Conservation (phyloP, 306 rosid species). For the Fragaria vesca region DNA sequence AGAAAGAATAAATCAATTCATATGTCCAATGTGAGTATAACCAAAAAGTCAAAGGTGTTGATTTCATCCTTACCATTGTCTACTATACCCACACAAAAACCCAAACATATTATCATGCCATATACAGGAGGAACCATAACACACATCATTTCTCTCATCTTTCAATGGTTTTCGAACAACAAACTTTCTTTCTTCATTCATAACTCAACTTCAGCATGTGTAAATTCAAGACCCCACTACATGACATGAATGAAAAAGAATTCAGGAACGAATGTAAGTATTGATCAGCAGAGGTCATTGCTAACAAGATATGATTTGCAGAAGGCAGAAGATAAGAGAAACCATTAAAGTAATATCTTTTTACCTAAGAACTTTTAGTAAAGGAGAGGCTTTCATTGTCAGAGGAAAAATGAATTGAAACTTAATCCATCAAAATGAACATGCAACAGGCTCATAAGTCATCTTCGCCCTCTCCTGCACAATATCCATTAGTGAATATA, state of each 20-base stretch:
- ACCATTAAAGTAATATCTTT: background rate
- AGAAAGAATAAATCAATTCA: background rate
- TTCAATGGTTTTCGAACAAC: background rate
- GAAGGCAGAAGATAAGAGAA: background rate
- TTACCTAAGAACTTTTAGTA: background rate
- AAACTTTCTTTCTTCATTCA: background rate
- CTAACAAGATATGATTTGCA: background rate
- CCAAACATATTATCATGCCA: background rate
- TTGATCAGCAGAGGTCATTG: background rate
- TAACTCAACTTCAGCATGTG: conserved; percentile 1
- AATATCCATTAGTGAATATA: background rate
- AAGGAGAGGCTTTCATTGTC: conserved; percentile 2
- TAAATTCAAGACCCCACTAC: background rate
- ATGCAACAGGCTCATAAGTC: background rate
- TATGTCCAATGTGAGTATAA: background rate
- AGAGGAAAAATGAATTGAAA: background rate
- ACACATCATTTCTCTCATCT: background rate
- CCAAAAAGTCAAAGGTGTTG: background rate
- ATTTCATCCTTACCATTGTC: background rate
- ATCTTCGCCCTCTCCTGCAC: conserved; percentile 4
- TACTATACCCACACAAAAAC: background rate
- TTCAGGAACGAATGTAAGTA: background rate
- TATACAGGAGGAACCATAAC: background rate
- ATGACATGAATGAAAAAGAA: background rate
- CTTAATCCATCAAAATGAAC: background rate